Evolutionary conservation across 75 land plant genomes (phyloP).

Genomic region (Picea glauca): DNA sequence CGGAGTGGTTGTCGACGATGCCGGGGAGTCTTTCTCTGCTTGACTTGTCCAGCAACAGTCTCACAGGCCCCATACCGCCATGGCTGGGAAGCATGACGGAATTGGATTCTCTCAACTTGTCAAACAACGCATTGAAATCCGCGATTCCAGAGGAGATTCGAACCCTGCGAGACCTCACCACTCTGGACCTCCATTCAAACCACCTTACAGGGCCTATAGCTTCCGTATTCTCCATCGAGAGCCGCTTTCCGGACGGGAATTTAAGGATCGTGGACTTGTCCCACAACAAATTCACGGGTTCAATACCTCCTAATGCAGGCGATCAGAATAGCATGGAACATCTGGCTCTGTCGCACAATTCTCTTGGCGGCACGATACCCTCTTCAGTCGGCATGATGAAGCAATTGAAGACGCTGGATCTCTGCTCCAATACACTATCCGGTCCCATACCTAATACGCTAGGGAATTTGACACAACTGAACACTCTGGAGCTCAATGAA

Average conservation of each 20-base stretch:
- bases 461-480: constrained; percentile 25
- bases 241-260: constrained; percentile 18
- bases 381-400: constrained; percentile 20
- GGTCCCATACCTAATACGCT: constrained; percentile 29
- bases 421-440: constrained; percentile 26
- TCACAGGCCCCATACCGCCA: constrained; percentile 27
- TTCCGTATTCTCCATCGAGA: constrained; percentile 15
- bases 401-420: constrained; percentile 21
- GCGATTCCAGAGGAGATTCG: constrained; percentile 16
- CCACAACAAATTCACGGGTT: constrained; percentile 19
- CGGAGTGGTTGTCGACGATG: constrained; percentile 10
- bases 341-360: constrained; percentile 34
- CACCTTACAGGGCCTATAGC: constrained; percentile 17
- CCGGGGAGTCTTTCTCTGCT: constrained; percentile 17
- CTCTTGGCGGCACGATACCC: constrained; percentile 33
- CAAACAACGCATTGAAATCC: constrained; percentile 19
- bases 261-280: constrained; percentile 30
- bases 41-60: constrained; percentile 33
- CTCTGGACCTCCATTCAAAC: constrained; percentile 39
- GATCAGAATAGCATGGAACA: constrained; percentile 13
- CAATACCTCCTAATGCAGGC: constrained; percentile 10
- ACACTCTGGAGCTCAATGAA: constrained; percentile 40
- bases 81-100: constrained; percentile 32
- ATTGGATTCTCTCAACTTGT: constrained; percentile 31
- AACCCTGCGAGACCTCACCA: constrained; percentile 17